Evolutionary conservation across 768 basidiomycete genomes (phyloP).

Genomic region (Kwoniella heveanensis): DNA sequence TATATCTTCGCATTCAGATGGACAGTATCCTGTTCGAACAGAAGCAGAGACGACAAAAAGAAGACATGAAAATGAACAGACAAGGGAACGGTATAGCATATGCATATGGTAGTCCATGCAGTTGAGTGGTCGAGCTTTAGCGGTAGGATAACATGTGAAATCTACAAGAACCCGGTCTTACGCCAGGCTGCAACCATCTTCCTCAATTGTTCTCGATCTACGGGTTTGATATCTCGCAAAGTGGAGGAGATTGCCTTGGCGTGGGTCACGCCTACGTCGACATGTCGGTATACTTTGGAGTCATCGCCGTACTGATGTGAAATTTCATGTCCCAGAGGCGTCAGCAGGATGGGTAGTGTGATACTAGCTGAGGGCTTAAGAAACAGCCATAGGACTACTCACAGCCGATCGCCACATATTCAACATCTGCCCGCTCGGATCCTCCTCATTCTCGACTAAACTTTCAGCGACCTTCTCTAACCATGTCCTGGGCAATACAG

Average conservation of each 20-base stretch:
- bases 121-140: too few relatives aligned
- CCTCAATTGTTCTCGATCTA: slow-evolving; percentile 52
- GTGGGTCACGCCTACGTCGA: slow-evolving; percentile 52
- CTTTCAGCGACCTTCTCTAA: slow-evolving; percentile 54
- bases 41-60: too few relatives aligned
- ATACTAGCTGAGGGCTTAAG: not conserved
- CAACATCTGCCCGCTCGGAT: slow-evolving; percentile 59
- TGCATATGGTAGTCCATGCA: too few relatives aligned
- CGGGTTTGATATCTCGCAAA: slow-evolving; percentile 44
- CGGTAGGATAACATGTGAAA: too few relatives aligned
- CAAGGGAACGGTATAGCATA: too few relatives aligned
- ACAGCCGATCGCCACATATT: slow-evolving; percentile 46
- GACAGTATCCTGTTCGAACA: not conserved
- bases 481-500: slow-evolving; percentile 56
- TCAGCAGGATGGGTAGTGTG: too few relatives aligned
- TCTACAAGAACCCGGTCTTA: slow-evolving; percentile 54
- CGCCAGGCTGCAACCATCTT: slow-evolving; percentile 60
- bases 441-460: slow-evolving; percentile 52
- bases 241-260: slow-evolving; percentile 50
- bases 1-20: not conserved
- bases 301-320: slow-evolving; percentile 43
- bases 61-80: too few relatives aligned
- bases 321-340: not conserved
- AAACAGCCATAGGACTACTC: slow-evolving; percentile 18
- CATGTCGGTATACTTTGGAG: slow-evolving; percentile 25